Conservation (phyloP, 345 rosid genomes). For the Acer negundo region DNA sequence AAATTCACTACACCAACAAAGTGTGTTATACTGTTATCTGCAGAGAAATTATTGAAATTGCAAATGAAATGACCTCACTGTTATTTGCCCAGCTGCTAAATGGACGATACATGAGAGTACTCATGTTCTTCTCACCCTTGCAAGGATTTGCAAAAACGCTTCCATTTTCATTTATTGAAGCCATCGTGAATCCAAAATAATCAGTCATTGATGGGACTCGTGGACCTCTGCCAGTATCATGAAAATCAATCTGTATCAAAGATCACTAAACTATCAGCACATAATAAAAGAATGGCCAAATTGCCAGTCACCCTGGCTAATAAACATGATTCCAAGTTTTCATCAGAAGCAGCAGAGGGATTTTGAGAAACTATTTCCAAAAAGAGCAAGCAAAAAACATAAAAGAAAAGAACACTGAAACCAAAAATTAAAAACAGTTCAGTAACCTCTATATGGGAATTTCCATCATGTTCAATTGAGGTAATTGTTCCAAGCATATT, state of each 20-base stretch:
- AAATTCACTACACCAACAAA: not conserved
- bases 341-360: not conserved
- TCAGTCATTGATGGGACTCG: slow-evolving; percentile 96
- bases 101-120: slow-evolving; percentile 93
- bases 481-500: slow-evolving; percentile 94
- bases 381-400: not conserved
- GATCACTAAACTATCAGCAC: slow-evolving; percentile 23
- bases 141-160: slow-evolving; percentile 92
- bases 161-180: slow-evolving; percentile 84
- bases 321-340: slow-evolving; percentile 4
- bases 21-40: not conserved
- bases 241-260: slow-evolving; percentile 80
- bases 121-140: slow-evolving; percentile 91
- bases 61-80: slow-evolving; percentile 66
- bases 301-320: not conserved
- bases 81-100: slow-evolving; percentile 88
- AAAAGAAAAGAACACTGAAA: not conserved
- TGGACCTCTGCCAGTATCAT: slow-evolving; percentile 92
- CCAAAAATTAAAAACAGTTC: slow-evolving; percentile 11
- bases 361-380: not conserved
- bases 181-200: slow-evolving; percentile 95
- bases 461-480: slow-evolving; percentile 82
- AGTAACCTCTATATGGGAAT: slow-evolving; percentile 88
- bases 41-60: slow-evolving; percentile 1
- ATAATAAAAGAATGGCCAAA: not conserved